Evolutionary conservation across 257 asterid species (phyloP), one percentile per base, ranked within the genome.

Genomic region (Handroanthus guayacan): DNA sequence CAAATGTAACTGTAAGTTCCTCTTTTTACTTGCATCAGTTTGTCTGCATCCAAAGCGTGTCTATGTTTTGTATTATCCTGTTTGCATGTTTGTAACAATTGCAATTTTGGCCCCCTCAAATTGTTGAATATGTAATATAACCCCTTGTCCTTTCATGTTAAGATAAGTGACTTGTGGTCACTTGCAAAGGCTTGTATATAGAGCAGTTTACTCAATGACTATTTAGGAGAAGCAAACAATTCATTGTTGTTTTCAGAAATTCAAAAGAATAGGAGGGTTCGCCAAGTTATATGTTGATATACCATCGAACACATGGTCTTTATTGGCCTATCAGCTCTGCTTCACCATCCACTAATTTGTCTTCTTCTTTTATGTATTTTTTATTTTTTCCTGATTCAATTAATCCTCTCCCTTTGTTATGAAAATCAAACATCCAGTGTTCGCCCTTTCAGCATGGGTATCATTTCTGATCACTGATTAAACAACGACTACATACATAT

Each of bases 1-100:
- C 87, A 75, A 95, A 95, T 82, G 97, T 95, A 38, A 95, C 99
- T 17, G 99, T 95, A 85, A 89, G 97, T 82, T 84, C 75, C 47
- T 45, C 63, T 57, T 67, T n/a, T 62, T 25, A 11, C 62, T 39
- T 25, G 38, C 82, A 38, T 74, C 44, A 31, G 61, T 37, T 69
- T 17, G 52, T 54, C 51, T 51, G 57, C 47, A 56, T 44, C 36
- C 69, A 50, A 14, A 61, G 38, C 68, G 9, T 41, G 1, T 57
- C 48, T 56, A 34, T 52, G 14, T 74, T n/a, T n/a, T 25, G 69
- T 11, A 39, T 31, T 11, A 31, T 13, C 9, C 65, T 48, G 54
- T 71, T 75, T 57, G 75, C 66, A 11, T 50, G 44, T 37, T 60
- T 54, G 63, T 44, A n/a, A 18, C 47, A 44, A 44, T 67, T 37